A percentile compares a stretch with the other conserved stretches of the same genome.
These are phyloP conservation scores for Beauveria scarabaeidicola DNA, from an alignment of 2,329 filamentous ascomycete species.

Conservation along the genomic window DNA sequence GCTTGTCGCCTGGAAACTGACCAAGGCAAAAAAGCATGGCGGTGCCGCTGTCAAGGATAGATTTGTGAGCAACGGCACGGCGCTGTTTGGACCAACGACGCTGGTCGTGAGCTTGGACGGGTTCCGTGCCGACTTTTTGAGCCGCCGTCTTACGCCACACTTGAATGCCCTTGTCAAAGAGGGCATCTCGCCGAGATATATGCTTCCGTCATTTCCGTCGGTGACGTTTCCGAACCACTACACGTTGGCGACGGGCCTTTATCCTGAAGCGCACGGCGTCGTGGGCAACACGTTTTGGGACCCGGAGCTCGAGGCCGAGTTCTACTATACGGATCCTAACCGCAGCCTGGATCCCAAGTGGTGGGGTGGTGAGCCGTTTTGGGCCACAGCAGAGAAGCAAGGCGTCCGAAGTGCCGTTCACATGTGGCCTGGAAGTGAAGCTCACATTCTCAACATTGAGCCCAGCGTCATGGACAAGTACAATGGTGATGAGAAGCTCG, in stretches of 20 bases:
- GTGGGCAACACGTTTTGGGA: slow-evolving; percentile 97
- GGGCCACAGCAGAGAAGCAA: slow-evolving; percentile 83
- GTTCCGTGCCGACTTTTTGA: slow-evolving; percentile 88
- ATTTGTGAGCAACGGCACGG: slow-evolving; percentile 68
- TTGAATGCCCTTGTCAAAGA: slow-evolving; percentile 70
- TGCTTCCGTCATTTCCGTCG: slow-evolving; percentile 89
- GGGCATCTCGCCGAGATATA: slow-evolving; percentile 84
- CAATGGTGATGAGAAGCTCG: slow-evolving; percentile 66
- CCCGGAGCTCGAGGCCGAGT: slow-evolving; percentile 64
- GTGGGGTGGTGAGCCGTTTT: slow-evolving; percentile 93
- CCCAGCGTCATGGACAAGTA: slow-evolving; percentile 78
- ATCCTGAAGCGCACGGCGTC: slow-evolving; percentile 87
- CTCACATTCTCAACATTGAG: slow-evolving; percentile 65
- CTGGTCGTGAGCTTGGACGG: slow-evolving; percentile 91
- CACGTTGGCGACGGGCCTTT: slow-evolving; percentile 82
- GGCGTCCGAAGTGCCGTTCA: slow-evolving; percentile 76
- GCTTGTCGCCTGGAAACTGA: slow-evolving; percentile 51
- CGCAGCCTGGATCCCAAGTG: slow-evolving; percentile 77
- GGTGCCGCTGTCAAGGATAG: slow-evolving; percentile 16
- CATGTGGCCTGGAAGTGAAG: slow-evolving; percentile 98
- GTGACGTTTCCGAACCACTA: slow-evolving; percentile 97
- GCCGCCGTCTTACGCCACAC: slow-evolving; percentile 73
- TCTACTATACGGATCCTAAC: slow-evolving; percentile 73
- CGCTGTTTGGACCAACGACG: slow-evolving; percentile 82
- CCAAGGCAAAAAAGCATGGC: slow-evolving; percentile 33